Evolutionary conservation across 164 flowering plant species (phyloP).

Genomic region (Protea cynaroides): DNA sequence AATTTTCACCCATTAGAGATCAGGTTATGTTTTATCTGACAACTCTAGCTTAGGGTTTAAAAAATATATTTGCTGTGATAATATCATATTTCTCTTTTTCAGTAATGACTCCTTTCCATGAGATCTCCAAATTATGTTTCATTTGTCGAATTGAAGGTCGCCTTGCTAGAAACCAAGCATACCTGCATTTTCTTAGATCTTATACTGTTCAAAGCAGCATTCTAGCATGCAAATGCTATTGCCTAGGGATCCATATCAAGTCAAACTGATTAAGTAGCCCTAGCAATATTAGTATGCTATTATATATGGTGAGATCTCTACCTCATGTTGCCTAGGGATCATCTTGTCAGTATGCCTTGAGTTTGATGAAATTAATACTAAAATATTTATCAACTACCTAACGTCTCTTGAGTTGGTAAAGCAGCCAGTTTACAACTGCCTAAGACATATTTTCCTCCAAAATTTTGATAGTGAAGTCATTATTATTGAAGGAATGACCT

Average conservation of each 20-base stretch:
- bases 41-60: slow-evolving; percentile 70
- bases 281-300: slow-evolving; percentile 41
- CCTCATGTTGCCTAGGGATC: too few relatives aligned
- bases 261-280: slow-evolving; percentile 81
- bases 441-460: too few relatives aligned
- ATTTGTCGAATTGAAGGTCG: slow-evolving; percentile 8
- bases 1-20: too few relatives aligned
- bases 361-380: too few relatives aligned
- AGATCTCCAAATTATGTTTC: slow-evolving; percentile 20
- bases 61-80: slow-evolving; percentile 81
- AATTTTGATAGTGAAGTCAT: too few relatives aligned
- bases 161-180: slow-evolving; percentile 32
- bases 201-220: slow-evolving; percentile 74
- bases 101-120: slow-evolving; percentile 14
- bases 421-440: too few relatives aligned
- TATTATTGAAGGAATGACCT: too few relatives aligned
- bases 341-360: too few relatives aligned
- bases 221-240: slow-evolving; percentile 58
- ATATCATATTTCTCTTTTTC: slow-evolving; percentile 57
- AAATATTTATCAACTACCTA: too few relatives aligned
- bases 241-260: slow-evolving; percentile 80
- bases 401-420: too few relatives aligned
- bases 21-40: too few relatives aligned
- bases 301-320: neutral
- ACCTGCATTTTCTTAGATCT: slow-evolving; percentile 47